Conservation (phyloP, 2,329 filamentous ascomycete species). For the Tricladium varicosporioides region DNA sequence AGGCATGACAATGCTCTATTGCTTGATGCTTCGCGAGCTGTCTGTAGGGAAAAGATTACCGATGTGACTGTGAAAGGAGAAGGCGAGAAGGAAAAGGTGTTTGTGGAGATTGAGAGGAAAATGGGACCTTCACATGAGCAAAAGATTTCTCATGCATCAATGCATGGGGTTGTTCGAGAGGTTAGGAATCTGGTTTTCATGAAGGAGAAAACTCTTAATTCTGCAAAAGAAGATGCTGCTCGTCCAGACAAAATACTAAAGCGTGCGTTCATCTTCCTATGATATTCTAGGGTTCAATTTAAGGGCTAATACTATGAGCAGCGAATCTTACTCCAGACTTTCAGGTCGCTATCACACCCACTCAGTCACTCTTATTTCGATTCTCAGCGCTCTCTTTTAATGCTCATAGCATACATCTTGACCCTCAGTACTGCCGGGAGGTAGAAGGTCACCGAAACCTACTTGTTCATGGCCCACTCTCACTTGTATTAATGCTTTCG, state of each 20-base stretch:
- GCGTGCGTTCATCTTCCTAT: conserved; percentile 21
- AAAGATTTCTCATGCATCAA: background rate
- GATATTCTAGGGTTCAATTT: background rate
- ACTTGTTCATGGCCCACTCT: conserved; percentile 85
- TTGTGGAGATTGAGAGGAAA: conserved; percentile 28
- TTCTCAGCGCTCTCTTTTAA: conserved; percentile 93
- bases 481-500: conserved; percentile 72
- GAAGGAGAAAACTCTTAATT: conserved; percentile 37
- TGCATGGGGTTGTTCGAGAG: conserved; percentile 49
- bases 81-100: conserved; percentile 30
- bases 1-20: conserved; percentile 8
- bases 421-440: conserved; percentile 65
- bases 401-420: conserved; percentile 86
- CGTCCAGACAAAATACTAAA: conserved; percentile 23
- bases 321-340: conserved; percentile 44
- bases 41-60: conserved; percentile 46
- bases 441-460: conserved; percentile 73
- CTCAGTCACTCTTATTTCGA: conserved; percentile 74
- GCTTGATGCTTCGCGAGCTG: conserved; percentile 36
- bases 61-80: conserved; percentile 37
- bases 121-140: conserved; percentile 31
- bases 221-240: conserved; percentile 16
- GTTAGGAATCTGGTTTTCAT: conserved; percentile 62
- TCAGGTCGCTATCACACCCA: conserved; percentile 61
- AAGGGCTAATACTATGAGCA: conserved; percentile 13